These are phyloP conservation scores for Hypoxylon sp. DNA, from an alignment of 2,329 filamentous ascomycete species.

Conservation along the genomic window DNA sequence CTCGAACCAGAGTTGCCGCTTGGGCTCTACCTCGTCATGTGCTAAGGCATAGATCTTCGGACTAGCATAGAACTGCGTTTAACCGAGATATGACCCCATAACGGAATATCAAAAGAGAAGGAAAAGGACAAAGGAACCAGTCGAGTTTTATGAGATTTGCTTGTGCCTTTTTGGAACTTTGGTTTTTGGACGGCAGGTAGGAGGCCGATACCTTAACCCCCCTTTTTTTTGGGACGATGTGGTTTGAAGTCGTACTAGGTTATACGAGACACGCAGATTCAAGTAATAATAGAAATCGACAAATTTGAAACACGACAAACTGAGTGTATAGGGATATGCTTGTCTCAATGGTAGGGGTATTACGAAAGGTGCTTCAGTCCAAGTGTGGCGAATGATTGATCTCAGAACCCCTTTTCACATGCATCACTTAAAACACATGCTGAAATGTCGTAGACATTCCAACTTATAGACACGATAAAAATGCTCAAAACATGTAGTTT, in stretches of 20 bases:
- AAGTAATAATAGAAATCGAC: neutral
- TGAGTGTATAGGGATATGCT: neutral
- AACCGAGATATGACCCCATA: neutral
- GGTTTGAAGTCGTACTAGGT: slow-evolving; percentile 15
- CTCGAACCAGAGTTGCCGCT: slow-evolving; percentile 18
- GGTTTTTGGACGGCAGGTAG: slow-evolving; percentile 12
- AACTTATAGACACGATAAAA: no score
- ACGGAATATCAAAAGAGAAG: neutral
- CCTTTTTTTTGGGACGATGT: slow-evolving; percentile 37
- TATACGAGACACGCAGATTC: slow-evolving; percentile 15
- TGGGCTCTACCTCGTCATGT: slow-evolving; percentile 49
- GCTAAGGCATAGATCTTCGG: slow-evolving; percentile 16
- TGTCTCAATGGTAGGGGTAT: neutral
- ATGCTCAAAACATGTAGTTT: no score
- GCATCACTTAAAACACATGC: neutral
- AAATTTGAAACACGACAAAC: neutral
- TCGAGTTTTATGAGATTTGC: slow-evolving; percentile 1
- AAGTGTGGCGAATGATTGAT: neutral
- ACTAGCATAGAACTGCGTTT: neutral
- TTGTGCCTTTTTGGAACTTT: slow-evolving; percentile 5
- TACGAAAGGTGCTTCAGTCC: neutral
- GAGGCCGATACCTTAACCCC: slow-evolving; percentile 21
- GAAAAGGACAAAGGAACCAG: neutral
- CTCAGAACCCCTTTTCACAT: neutral
- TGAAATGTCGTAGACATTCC: no score